Evolutionary conservation across 495 filamentous ascomycete genomes (phyloP), one percentile per base, ranked within the genome.

Genomic region (Talaromyces nanjingensis): DNA sequence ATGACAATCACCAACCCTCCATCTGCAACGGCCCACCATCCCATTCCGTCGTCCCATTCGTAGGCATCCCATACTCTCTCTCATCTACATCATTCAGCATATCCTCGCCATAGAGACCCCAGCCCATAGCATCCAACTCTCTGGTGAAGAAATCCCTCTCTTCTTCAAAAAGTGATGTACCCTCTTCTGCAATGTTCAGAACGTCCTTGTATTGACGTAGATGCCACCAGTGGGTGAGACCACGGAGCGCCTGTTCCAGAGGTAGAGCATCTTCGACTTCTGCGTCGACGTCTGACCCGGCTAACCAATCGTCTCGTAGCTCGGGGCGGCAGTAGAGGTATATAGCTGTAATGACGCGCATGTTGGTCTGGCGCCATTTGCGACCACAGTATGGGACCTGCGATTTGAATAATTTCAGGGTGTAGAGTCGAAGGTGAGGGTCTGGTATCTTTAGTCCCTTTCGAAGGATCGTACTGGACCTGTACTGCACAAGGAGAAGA

Each of bases 281-380:
- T 1, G 86, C 89, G 67, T 98, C 94, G 4, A 97, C 87, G 67
- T 96, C 92, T 22, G 87, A 87, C 8, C 94, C 96, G 0, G 90
- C 88, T 0, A 98, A 79, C 96, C 96, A 98, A 70, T 97, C 96
- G 67, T 98, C 94, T 2, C 96, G 83, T 22, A 98, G 83, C 72
- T 97, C 92, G 0, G 93, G 93, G 2, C 90, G 83, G 72, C 92
- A 96, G 75, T 96, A 91, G 33, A 98, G 78, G 69, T 96, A 98
- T 2, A 98, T 90, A 20, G 92, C 93, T 0, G 94, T 98, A 72
- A 98, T 98, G 67, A 98, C 93, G 59, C 93, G 89, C 94, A 98
- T 98, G 72, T 98, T 97, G 62, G 87, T 86, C 79, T 98, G 94
- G 18, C 94, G 87, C 94, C 94, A 98, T 77, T 98, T 98, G 14